Evolutionary conservation across 495 filamentous ascomycete species (phyloP).

Genomic region (Neurospora sp.): DNA sequence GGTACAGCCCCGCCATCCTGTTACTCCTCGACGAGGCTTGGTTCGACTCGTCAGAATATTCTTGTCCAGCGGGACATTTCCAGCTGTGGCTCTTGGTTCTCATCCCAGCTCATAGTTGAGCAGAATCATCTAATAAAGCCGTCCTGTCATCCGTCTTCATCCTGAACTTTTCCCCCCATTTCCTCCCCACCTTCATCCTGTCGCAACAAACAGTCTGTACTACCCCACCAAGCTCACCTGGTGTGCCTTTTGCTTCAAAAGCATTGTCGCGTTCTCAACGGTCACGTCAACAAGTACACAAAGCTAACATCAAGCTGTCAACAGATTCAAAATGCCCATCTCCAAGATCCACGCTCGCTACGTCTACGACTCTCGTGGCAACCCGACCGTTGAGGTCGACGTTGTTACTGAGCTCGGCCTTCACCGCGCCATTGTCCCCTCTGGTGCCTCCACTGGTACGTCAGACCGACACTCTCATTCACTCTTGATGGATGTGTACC

Average conservation of each 20-base stretch:
- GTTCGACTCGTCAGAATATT: not conserved
- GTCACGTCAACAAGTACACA: not conserved
- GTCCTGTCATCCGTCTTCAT: not conserved
- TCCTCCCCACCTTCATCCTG: not conserved
- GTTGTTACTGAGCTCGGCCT: constrained; percentile 93
- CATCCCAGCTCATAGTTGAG: constrained; percentile 11
- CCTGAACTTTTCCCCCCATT: not conserved
- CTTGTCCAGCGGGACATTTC: constrained; percentile 16
- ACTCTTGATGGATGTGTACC: constrained; percentile 1
- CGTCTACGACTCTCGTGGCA: constrained; percentile 99
- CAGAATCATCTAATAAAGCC: constrained; percentile 9
- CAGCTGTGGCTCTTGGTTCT: not conserved
- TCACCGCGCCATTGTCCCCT: constrained; percentile 97
- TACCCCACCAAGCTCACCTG: not conserved
- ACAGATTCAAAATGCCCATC: constrained; percentile 67
- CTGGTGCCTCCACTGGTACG: constrained; percentile 91
- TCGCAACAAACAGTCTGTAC: not conserved
- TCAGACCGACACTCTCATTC: constrained; percentile 9
- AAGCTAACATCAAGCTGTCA: constrained; percentile 5
- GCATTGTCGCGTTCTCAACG: not conserved
- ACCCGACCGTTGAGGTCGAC: constrained; percentile 89
- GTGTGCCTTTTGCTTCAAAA: not conserved
- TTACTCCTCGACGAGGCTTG: not conserved
- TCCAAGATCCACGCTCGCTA: constrained; percentile 96
- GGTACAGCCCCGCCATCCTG: not conserved